phyloP scores from a whole-genome alignment of 371 early-diverging fungal genomes.

The Batkoa obscura region DNA sequence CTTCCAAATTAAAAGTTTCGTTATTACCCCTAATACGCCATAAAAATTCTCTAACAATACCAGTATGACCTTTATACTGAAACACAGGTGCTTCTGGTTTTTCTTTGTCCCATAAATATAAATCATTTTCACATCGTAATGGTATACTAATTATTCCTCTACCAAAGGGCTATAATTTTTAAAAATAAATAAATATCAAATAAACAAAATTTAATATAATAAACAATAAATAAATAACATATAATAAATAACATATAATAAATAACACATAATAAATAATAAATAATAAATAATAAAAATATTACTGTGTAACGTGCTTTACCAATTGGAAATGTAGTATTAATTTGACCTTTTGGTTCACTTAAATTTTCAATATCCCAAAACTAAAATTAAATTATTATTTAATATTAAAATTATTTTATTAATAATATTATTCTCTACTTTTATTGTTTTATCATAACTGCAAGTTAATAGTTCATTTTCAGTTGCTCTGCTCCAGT shows the following conservation, averaged over 20 bases:
- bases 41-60: slow-evolving; percentile 70
- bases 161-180: slow-evolving; percentile 37
- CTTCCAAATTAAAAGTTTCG: not conserved
- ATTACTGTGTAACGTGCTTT: slow-evolving; percentile 45
- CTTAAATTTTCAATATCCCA: slow-evolving; percentile 58
- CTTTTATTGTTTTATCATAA: slow-evolving; percentile 57
- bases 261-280: no score
- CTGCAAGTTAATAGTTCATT: slow-evolving; percentile 68
- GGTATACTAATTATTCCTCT: slow-evolving; percentile 69
- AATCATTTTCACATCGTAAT: slow-evolving; percentile 46
- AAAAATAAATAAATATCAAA: no score
- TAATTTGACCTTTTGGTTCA: slow-evolving; percentile 39
- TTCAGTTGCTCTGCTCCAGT: slow-evolving; percentile 57
- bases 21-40: slow-evolving; percentile 48
- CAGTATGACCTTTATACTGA: slow-evolving; percentile 62
- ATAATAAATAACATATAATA: no score
- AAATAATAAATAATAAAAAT: no score
- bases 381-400: slow-evolving; percentile 20
- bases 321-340: slow-evolving; percentile 63
- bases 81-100: slow-evolving; percentile 37
- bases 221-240: no score
- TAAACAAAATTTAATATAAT: no score
- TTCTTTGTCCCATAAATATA: slow-evolving; percentile 46
- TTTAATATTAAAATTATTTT: not conserved
- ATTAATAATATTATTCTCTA: slow-evolving; percentile 10